Evolutionary conservation across 352 stramenopile genomes (phyloP).

Genomic region (Peronosclerospora sorghi): DNA sequence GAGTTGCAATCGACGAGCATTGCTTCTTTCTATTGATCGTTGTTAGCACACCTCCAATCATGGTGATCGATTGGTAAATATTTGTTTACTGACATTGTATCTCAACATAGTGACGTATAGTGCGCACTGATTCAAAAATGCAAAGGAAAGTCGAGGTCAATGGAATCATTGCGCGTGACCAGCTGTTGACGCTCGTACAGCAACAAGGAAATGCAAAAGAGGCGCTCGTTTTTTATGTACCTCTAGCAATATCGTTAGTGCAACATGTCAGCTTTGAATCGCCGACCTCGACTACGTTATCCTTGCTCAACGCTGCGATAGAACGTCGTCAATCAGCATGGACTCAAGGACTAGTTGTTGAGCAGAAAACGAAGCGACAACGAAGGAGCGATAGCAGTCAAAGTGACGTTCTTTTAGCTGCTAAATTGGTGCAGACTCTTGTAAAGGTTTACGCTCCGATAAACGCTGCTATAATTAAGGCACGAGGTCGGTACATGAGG

Average conservation of each 20-base stretch:
- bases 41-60: not conserved
- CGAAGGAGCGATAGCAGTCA: conserved; percentile 14
- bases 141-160: conserved; percentile 1
- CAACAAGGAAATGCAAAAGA: conserved; percentile 4
- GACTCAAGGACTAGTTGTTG: conserved; percentile 3
- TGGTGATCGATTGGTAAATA: not conserved
- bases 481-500: conserved; percentile 6
- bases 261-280: not conserved
- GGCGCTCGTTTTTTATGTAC: conserved; percentile 12
- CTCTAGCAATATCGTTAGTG: conserved; percentile 6
- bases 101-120: too few species aligned
- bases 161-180: conserved; percentile 8
- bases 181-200: conserved; percentile 23
- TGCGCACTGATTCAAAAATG: conserved; percentile 6
- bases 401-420: conserved; percentile 30
- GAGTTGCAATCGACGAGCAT: not conserved
- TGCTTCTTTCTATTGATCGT: conserved; percentile 2
- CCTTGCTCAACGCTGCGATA: conserved; percentile 16
- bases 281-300: not conserved
- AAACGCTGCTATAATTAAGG: conserved; percentile 2
- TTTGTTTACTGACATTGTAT: not conserved
- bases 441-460: conserved; percentile 42
- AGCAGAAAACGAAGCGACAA: conserved; percentile 11
- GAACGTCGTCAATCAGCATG: conserved; percentile 11
- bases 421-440: conserved; percentile 49